A percentile compares a stretch with the other conserved stretches of the same genome.
Conservation (phyloP, 805 yeast genomes). For the Pichia phayaonensis region DNA sequence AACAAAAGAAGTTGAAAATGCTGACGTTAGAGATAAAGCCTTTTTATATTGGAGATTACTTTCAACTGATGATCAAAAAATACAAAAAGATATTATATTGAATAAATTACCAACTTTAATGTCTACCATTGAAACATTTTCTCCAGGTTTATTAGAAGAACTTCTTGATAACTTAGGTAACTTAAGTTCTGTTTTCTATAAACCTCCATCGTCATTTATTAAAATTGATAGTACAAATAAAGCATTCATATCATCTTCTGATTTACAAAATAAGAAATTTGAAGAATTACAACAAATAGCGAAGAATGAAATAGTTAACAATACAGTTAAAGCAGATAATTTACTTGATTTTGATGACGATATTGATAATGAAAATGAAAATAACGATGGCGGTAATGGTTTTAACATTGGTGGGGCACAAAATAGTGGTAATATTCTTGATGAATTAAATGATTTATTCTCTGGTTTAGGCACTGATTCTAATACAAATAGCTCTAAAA, state of each 20-base stretch:
- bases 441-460: slow-evolving; percentile 72
- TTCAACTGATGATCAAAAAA: slow-evolving; percentile 35
- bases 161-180: slow-evolving; percentile 73
- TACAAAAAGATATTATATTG: slow-evolving; percentile 47
- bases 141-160: slow-evolving; percentile 59
- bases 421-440: slow-evolving; percentile 40
- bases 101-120: slow-evolving; percentile 63
- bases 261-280: slow-evolving; percentile 44
- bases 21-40: slow-evolving; percentile 77
- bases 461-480: slow-evolving; percentile 22
- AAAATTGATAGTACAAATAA: slow-evolving; percentile 13
- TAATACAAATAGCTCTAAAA: slow-evolving; percentile 13
- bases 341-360: slow-evolving; percentile 81
- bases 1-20: slow-evolving; percentile 58
- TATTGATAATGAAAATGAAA: slow-evolving; percentile 19
- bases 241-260: slow-evolving; percentile 16
- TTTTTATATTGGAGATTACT: slow-evolving; percentile 73
- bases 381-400: slow-evolving; percentile 8
- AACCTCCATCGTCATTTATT: slow-evolving; percentile 63
- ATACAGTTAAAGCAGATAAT: slow-evolving; percentile 63
- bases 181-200: slow-evolving; percentile 82
- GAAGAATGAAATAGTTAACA: slow-evolving; percentile 57
- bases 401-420: slow-evolving; percentile 18
- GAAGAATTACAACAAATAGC: slow-evolving; percentile 78
- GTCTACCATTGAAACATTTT: slow-evolving; percentile 64